These are phyloP conservation scores for Exophiala mesophila DNA, from an alignment of 2,329 filamentous ascomycete genomes.

Conservation along the genomic window DNA sequence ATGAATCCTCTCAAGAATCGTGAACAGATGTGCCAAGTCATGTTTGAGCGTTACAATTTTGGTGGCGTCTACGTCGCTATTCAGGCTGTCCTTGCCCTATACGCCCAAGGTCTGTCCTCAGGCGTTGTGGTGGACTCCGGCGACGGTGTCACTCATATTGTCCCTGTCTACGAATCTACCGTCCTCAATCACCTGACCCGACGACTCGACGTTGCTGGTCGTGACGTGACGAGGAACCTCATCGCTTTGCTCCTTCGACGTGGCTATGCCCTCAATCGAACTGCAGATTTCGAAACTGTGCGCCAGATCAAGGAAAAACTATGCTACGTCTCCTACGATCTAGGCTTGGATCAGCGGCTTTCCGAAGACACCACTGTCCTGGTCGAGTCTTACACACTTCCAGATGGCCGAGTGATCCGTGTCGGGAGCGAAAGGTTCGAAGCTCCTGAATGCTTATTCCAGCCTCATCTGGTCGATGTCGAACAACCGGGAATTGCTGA, in stretches of 20 bases:
- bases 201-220: slow-evolving; percentile 88
- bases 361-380: slow-evolving; percentile 96
- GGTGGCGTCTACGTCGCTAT: slow-evolving; percentile 97
- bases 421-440: slow-evolving; percentile 97
- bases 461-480: slow-evolving; percentile 94
- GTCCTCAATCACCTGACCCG: slow-evolving; percentile 95
- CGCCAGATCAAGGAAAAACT: slow-evolving; percentile 99
- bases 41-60: slow-evolving; percentile 97
- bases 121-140: slow-evolving; percentile 99
- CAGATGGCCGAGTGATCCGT: slow-evolving; percentile 90
- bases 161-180: slow-evolving; percentile 96
- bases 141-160: slow-evolving; percentile 97
- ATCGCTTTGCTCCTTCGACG: slow-evolving; percentile 90
- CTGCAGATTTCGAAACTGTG: slow-evolving; percentile 97
- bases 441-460: slow-evolving; percentile 96
- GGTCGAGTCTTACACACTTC: slow-evolving; percentile 95
- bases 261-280: slow-evolving; percentile 95
- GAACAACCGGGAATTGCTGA: slow-evolving; percentile 96
- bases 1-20: slow-evolving; percentile 97
- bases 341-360: slow-evolving; percentile 90
- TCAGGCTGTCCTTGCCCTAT: slow-evolving; percentile 90
- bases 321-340: slow-evolving; percentile 97
- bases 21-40: slow-evolving; percentile 97
- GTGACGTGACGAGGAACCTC: slow-evolving; percentile 96
- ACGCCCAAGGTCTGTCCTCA: slow-evolving; percentile 87